phyloP scores from a whole-genome alignment of 495 filamentous ascomycete genomes.

The Penicillium parvum region DNA sequence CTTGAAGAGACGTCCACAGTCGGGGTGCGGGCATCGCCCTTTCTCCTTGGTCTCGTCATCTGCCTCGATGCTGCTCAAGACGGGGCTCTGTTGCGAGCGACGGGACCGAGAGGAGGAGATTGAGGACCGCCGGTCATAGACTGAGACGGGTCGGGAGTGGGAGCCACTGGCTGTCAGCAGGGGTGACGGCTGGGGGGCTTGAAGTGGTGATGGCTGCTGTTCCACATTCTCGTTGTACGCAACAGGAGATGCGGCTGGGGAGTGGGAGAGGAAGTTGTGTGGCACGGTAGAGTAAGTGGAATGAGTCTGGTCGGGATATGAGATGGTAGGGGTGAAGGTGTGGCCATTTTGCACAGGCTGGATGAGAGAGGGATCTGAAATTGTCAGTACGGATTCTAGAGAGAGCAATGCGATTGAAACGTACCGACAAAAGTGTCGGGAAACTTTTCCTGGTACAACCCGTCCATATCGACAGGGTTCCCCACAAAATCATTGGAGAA shows the following conservation, averaged over 20 bases:
- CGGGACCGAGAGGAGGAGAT: constrained; percentile 53
- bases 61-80: constrained; percentile 46
- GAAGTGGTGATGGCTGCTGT: constrained; percentile 24
- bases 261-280: constrained; percentile 28
- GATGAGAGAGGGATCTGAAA: constrained; percentile 57
- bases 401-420: no score
- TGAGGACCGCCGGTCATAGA: constrained; percentile 48
- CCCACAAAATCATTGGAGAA: constrained; percentile 48
- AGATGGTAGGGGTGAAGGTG: constrained; percentile 30
- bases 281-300: constrained; percentile 22
- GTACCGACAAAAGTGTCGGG: constrained; percentile 72
- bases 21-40: constrained; percentile 74
- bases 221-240: constrained; percentile 26
- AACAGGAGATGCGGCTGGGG: constrained; percentile 33
- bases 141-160: constrained; percentile 33
- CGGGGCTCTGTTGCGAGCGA: constrained; percentile 51
- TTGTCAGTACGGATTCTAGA: not conserved
- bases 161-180: constrained; percentile 31
- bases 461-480: constrained; percentile 32
- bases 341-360: constrained; percentile 37
- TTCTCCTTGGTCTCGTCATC: constrained; percentile 63
- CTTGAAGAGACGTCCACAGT: constrained; percentile 89
- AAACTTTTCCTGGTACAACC: constrained; percentile 54
- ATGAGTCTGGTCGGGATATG: constrained; percentile 31
- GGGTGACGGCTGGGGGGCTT: constrained; percentile 33